A percentile compares a stretch with the other conserved stretches of the same genome.
Evolutionary conservation across 2,329 filamentous ascomycete species (phyloP).

Genomic region (Pseudogymnoascus sp.): DNA sequence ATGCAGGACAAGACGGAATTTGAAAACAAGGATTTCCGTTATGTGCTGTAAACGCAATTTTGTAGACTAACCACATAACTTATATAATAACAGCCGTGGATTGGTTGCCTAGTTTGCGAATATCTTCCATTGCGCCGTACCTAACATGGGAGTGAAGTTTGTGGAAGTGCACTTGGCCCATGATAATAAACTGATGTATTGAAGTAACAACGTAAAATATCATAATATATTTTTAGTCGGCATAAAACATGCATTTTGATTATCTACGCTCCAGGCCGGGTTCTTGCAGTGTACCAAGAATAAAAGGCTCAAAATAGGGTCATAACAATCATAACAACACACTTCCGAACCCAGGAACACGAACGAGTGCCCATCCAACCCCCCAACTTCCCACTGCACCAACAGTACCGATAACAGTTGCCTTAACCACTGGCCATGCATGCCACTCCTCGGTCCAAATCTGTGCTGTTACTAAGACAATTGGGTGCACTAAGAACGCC

Average conservation of each 20-base stretch:
- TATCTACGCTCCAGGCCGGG: background rate
- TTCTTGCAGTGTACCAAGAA: background rate
- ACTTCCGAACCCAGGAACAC: background rate
- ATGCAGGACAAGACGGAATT: slow-evolving; percentile 37
- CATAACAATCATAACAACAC: background rate
- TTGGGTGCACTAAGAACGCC: slow-evolving; percentile 13
- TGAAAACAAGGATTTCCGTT: slow-evolving; percentile 38
- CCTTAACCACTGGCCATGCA: background rate
- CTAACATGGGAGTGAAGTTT: too few species aligned
- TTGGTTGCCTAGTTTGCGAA: too few species aligned
- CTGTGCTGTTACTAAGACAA: slow-evolving; percentile 6
- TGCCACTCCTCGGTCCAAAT: background rate
- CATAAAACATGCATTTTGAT: background rate
- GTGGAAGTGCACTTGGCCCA: too few species aligned
- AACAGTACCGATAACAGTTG: background rate
- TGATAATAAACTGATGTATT: background rate
- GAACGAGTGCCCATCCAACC: background rate
- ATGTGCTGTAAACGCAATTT: slow-evolving; percentile 27
- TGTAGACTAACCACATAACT: too few species aligned
- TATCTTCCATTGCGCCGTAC: too few species aligned
- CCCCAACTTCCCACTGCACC: background rate
- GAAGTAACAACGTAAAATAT: background rate
- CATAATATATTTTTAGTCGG: background rate
- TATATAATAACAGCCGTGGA: too few species aligned
- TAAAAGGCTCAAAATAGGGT: background rate